Evolutionary conservation across 345 rosid genomes (phyloP).

Genomic region (Leavenworthia alabamica): DNA sequence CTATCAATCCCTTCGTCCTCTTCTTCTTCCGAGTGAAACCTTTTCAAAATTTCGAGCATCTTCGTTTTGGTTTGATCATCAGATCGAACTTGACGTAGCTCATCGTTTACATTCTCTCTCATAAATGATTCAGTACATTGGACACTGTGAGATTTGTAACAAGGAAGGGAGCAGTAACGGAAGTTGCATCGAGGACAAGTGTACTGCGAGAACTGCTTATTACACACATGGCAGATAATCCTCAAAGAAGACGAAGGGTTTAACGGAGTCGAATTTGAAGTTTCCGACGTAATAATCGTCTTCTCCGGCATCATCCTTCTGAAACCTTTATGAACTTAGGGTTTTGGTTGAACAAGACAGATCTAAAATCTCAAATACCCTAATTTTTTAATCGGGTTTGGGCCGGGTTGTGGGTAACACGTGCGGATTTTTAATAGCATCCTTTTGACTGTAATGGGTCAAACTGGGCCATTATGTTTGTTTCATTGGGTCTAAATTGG

Average conservation of each 20-base stretch:
- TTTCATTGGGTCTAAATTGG: too few relatives aligned
- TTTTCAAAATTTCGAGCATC: conserved; percentile 74
- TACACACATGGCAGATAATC: conserved; percentile 77
- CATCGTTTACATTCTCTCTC: conserved; percentile 80
- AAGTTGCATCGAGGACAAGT: conserved; percentile 94
- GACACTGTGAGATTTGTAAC: conserved; percentile 83
- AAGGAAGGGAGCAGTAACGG: conserved; percentile 73
- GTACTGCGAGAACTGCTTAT: conserved; percentile 85
- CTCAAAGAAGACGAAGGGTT: conserved; percentile 47
- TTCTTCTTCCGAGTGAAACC: conserved; percentile 60
- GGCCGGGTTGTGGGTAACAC: not conserved
- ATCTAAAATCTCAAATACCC: not conserved
- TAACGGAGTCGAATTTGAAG: conserved; percentile 44
- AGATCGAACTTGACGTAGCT: conserved; percentile 56
- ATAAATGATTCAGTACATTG: conserved; percentile 90
- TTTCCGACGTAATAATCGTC: conserved; percentile 36
- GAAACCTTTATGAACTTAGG: conserved; percentile 13
- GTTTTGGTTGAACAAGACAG: not conserved
- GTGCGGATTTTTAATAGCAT: too few relatives aligned
- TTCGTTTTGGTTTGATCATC: conserved; percentile 55
- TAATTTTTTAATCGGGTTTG: not conserved
- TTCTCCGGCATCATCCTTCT: conserved; percentile 33
- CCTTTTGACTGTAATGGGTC: too few relatives aligned
- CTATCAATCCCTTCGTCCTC: conserved; percentile 42
- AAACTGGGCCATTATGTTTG: too few relatives aligned